Evolutionary conservation across 345 rosid genomes (phyloP).

Genomic region (Brassica nigra): DNA sequence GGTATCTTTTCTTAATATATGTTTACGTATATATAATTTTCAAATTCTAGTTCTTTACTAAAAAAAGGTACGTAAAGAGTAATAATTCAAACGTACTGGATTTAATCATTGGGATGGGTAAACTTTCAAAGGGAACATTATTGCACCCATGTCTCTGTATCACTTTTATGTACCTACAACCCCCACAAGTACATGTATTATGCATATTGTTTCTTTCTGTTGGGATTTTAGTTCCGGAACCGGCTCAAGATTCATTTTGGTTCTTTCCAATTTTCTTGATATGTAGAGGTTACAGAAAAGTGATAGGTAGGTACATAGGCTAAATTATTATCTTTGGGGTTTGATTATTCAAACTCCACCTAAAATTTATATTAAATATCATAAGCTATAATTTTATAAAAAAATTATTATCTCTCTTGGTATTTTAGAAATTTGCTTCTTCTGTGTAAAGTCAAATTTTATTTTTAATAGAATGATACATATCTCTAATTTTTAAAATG

Average conservation of each 20-base stretch:
- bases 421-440: background rate
- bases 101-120: slow-evolving; percentile 29
- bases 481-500: background rate
- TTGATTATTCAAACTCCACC: background rate
- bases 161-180: slow-evolving; percentile 18
- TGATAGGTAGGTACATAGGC: background rate
- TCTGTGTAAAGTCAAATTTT: background rate
- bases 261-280: background rate
- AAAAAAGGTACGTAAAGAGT: slow-evolving; percentile 9
- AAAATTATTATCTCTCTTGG: background rate
- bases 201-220: background rate
- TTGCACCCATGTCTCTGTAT: slow-evolving; percentile 27
- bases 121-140: slow-evolving; percentile 12
- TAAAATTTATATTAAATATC: background rate
- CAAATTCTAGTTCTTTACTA: slow-evolving; percentile 12
- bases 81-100: slow-evolving; percentile 15
- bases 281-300: background rate
- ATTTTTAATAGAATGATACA: background rate
- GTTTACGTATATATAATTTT: background rate
- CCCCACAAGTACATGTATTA: background rate
- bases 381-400: background rate
- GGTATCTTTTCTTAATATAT: background rate
- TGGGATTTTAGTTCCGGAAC: background rate
- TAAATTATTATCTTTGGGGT: background rate
- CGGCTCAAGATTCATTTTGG: background rate